A percentile compares a stretch with the other conserved stretches of the same genome.
Evolutionary conservation across 495 filamentous ascomycete genomes (phyloP).

Genomic region (Xylaria acuta): DNA sequence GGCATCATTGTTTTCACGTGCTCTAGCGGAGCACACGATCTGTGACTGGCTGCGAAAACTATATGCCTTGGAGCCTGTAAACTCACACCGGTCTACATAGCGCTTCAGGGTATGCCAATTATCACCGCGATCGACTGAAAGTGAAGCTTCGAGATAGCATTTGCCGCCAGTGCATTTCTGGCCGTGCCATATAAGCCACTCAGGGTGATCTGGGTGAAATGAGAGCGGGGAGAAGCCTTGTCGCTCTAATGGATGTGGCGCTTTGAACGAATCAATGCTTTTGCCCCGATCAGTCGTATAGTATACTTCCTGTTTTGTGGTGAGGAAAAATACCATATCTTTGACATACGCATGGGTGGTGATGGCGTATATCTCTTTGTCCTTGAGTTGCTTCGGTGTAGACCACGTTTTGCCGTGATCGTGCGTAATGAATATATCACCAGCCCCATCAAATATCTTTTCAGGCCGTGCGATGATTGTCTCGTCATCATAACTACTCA

Average conservation of each 20-base stretch:
- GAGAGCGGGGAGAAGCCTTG: conserved; percentile 52
- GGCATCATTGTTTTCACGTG: conserved; percentile 63
- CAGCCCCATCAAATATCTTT: conserved; percentile 37
- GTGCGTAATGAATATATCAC: conserved; percentile 71
- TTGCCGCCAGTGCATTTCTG: conserved; percentile 63
- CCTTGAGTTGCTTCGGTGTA: conserved; percentile 59
- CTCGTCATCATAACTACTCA: conserved; percentile 70
- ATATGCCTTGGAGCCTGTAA: conserved; percentile 69
- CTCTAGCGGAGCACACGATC: conserved; percentile 80
- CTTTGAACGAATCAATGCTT: conserved; percentile 70
- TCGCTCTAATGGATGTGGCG: conserved; percentile 51
- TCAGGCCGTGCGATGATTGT: conserved; percentile 82
- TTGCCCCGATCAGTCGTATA: conserved; percentile 79
- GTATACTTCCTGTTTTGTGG: conserved; percentile 67
- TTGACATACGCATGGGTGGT: conserved; percentile 78
- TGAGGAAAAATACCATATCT: conserved; percentile 86
- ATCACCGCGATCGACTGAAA: conserved; percentile 75
- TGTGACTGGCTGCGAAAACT: conserved; percentile 67
- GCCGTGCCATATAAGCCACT: conserved; percentile 93
- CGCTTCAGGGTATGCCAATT: conserved; percentile 72
- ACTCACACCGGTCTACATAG: conserved; percentile 79
- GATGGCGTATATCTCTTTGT: conserved; percentile 69
- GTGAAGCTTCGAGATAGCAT: conserved; percentile 75
- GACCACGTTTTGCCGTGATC: conserved; percentile 89
- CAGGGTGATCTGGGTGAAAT: conserved; percentile 81